Evolutionary conservation across 2,329 filamentous ascomycete genomes (phyloP).

Genomic region (Aspergillus sojae): DNA sequence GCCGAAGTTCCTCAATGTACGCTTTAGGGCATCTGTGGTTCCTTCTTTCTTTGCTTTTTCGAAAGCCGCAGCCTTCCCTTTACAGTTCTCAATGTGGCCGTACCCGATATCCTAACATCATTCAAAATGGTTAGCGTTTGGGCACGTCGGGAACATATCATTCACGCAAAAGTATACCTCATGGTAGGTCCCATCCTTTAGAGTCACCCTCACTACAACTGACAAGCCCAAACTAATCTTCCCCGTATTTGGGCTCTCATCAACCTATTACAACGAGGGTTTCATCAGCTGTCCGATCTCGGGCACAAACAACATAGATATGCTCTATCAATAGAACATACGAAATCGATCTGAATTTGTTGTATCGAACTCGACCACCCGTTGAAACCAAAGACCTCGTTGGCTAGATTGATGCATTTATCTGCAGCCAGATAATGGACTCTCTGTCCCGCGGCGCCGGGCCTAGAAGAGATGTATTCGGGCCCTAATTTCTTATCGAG

Average conservation of each 20-base stretch:
- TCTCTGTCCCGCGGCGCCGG: conserved; percentile 79
- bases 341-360: conserved; percentile 92
- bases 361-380: conserved; percentile 97
- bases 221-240: conserved; percentile 85
- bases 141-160: no score
- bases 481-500: conserved; percentile 93
- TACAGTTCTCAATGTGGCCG: conserved; percentile 93
- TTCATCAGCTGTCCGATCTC: conserved; percentile 5
- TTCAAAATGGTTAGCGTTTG: neutral
- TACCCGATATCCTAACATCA: conserved; percentile 78
- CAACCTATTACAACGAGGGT: conserved; percentile 55
- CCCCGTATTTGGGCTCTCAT: conserved; percentile 76
- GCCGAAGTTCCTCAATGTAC: conserved; percentile 86
- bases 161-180: conserved; percentile 56
- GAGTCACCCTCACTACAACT: conserved; percentile 85
- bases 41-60: conserved; percentile 99
- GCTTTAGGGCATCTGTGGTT: conserved; percentile 90
- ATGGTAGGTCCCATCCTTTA: conserved; percentile 93
- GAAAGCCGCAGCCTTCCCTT: conserved; percentile 91
- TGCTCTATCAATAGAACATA: conserved; percentile 36
- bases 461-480: conserved; percentile 87
- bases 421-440: conserved; percentile 95
- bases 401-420: conserved; percentile 92
- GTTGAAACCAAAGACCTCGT: conserved; percentile 95
- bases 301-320: no score